Percentiles rank a stretch among this genome's conserved stretches.
Conservation (phyloP, 2,329 filamentous ascomycete genomes). For the Alternaria ethzedia region DNA sequence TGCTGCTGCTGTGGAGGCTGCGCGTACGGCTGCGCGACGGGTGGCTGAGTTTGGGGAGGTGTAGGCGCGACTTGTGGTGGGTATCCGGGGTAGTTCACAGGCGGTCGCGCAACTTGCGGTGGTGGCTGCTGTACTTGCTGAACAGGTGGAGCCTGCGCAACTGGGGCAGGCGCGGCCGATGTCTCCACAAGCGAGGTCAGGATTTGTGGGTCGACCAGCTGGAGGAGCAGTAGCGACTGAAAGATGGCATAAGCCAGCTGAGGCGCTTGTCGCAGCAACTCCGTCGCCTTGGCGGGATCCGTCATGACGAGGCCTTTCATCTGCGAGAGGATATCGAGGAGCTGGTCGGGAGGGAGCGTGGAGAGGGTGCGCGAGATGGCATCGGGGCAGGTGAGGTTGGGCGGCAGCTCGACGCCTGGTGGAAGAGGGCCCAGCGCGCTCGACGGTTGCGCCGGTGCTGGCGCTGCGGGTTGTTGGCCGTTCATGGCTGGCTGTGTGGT, state of each 20-base stretch:
- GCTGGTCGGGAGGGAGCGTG: constrained; percentile 82
- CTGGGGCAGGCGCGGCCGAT: constrained; percentile 36
- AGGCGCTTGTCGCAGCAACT: constrained; percentile 85
- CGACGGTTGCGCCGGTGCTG: constrained; percentile 50
- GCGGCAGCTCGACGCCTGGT: constrained; percentile 80
- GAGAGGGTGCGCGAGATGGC: constrained; percentile 91
- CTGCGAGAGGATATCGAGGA: constrained; percentile 90
- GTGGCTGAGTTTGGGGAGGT: constrained; percentile 56
- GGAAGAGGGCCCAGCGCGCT: constrained; percentile 78
- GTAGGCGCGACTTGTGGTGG: constrained; percentile 58
- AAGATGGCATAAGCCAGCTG: constrained; percentile 96
- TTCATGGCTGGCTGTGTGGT: constrained; percentile 47
- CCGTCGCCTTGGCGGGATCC: constrained; percentile 82
- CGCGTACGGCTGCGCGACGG: constrained; percentile 50
- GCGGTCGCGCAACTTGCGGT: constrained; percentile 38
- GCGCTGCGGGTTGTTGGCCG: constrained; percentile 45
- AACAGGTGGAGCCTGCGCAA: constrained; percentile 46
- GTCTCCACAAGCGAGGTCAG: constrained; percentile 80
- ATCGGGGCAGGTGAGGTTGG: constrained; percentile 83
- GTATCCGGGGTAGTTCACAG: constrained; percentile 42
- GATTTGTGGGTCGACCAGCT: constrained; percentile 84
- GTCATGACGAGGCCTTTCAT: constrained; percentile 89
- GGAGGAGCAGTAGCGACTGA: constrained; percentile 90
- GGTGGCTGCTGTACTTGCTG: constrained; percentile 49
- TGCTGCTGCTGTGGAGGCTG: constrained; percentile 46